Conservation (phyloP, 208 protist genomes). For the Zelonia costaricensis region DNA sequence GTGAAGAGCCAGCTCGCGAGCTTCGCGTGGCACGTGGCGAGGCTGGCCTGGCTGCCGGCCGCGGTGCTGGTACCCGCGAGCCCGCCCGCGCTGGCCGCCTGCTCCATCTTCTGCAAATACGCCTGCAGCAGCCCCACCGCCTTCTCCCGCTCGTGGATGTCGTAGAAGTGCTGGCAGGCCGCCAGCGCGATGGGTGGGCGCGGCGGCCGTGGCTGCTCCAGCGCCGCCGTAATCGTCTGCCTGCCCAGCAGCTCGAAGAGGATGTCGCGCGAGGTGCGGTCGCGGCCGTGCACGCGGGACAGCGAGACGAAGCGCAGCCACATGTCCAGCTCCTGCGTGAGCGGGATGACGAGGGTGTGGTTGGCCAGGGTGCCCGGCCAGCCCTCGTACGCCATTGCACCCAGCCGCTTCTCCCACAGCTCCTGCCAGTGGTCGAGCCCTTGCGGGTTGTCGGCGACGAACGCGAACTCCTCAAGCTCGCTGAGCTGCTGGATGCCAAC, state of each 20-base stretch:
- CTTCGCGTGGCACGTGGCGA: conserved; percentile 85
- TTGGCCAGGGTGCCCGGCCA: conserved; percentile 98
- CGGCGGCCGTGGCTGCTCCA: conserved; percentile 55
- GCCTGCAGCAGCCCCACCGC: conserved; percentile 68
- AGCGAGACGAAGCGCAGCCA: conserved; percentile 98
- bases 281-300: conserved; percentile 88
- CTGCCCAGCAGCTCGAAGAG: conserved; percentile 86
- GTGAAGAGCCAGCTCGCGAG: conserved; percentile 82
- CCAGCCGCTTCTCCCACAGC: conserved; percentile 83
- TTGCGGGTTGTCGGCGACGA: conserved; percentile 72
- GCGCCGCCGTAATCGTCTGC: conserved; percentile 59
- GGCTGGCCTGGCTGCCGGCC: conserved; percentile 29
- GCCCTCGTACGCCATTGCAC: conserved; percentile 93
- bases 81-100: conserved; percentile 1
- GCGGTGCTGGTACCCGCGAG: neutral
- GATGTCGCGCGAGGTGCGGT: conserved; percentile 88
- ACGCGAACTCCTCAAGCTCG: conserved; percentile 98
- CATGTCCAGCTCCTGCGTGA: conserved; percentile 94
- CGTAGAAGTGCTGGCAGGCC: conserved; percentile 87
- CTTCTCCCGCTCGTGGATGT: conserved; percentile 68
- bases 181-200: conserved; percentile 76
- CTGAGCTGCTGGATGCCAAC: conserved; percentile 98
- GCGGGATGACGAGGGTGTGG: conserved; percentile 93
- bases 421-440: conserved; percentile 79
- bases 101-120: conserved; percentile 69